Base-by-base conservation (phyloP, 805 yeast species). In the Nakazawaea populi region DNA sequence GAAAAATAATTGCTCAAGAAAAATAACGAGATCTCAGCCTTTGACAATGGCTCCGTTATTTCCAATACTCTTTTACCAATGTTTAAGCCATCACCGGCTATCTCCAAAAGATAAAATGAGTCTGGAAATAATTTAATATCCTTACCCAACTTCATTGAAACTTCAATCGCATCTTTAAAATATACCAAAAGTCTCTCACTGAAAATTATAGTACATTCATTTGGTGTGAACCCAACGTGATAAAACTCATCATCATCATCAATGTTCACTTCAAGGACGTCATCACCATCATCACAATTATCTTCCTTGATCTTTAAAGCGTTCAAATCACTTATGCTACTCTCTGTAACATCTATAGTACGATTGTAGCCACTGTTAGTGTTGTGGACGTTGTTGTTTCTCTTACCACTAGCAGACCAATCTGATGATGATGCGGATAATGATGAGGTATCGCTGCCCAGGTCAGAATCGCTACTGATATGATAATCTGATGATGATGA, bases 1-100 rank as follows among this genome's bases (percentile, higher is more conserved):
- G 82, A 76, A 62, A 80, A 82, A 63, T 83, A 85, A 35, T 83
- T 79, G 14, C 83, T 74, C 34, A 83, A 62, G 63, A 83, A 83
- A 59, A 81, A 83, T 35, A 83, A 68, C 2, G 87, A 74, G 32
- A 83, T 80, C 14, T 71, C 73, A 44, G 79, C 79, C 38, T 70
- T 68, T 0, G 85, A 74, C n/a, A 83, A 65, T 0, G 88, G 88
- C 47, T 71, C 69, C 1, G 85, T 80, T 39, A 83, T 64, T 49
- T 77, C 79, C 44, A 83, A 61, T 12, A 83, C 81, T 41, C 83
- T 66, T 39, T 74, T 72, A 42, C 77, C 79, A 55, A 76, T 79
- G 56, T 71, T 74, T 18, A 71, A 68, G 0, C 87, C 87, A 56
- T 80, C 86, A 49, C 79, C 76, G 53, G 81, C 82, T 4, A 83